Percentiles rank a stretch among this genome's conserved stretches.
phyloP scores from a whole-genome alignment of 306 rosid genomes.

The Cicer chorassanicum region DNA sequence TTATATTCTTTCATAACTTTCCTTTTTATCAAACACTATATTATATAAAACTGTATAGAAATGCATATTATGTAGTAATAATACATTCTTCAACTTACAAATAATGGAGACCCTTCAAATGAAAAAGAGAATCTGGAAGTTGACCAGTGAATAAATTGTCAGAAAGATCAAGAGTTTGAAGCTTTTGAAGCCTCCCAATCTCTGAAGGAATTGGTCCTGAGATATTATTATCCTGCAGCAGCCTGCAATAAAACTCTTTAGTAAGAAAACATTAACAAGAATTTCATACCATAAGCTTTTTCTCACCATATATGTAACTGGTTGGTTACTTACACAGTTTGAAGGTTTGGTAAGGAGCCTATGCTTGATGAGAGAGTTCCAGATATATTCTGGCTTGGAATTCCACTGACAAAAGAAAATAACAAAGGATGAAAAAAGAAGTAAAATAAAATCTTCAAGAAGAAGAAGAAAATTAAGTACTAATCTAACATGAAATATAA shows the following conservation, averaged over 20 bases:
- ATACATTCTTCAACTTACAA: conserved; percentile 61
- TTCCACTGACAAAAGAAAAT: conserved; percentile 56
- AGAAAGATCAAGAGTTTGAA: conserved; percentile 87
- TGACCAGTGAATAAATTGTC: conserved; percentile 72
- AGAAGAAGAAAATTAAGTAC: neutral
- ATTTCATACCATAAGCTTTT: neutral
- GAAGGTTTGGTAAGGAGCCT: conserved; percentile 80
- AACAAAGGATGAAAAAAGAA: neutral
- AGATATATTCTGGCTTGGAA: conserved; percentile 81
- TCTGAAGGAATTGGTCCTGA: conserved; percentile 80
- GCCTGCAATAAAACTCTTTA: conserved; percentile 52
- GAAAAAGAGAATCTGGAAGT: conserved; percentile 71
- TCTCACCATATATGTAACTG: neutral
- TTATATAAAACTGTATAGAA: neutral
- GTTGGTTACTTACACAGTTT: conserved; percentile 64
- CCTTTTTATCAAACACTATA: neutral
- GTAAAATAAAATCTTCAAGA: conserved; percentile 29
- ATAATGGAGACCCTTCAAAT: conserved; percentile 72
- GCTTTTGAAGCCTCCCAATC: conserved; percentile 77
- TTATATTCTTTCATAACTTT: neutral
- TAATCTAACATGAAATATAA: too few species aligned
- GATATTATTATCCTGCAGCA: conserved; percentile 77
- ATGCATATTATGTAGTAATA: neutral
- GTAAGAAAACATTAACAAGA: conserved; percentile 28
- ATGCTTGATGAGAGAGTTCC: conserved; percentile 87